phyloP scores from a whole-genome alignment of 108 stramenopile species.

The Bacterosira constricta region DNA sequence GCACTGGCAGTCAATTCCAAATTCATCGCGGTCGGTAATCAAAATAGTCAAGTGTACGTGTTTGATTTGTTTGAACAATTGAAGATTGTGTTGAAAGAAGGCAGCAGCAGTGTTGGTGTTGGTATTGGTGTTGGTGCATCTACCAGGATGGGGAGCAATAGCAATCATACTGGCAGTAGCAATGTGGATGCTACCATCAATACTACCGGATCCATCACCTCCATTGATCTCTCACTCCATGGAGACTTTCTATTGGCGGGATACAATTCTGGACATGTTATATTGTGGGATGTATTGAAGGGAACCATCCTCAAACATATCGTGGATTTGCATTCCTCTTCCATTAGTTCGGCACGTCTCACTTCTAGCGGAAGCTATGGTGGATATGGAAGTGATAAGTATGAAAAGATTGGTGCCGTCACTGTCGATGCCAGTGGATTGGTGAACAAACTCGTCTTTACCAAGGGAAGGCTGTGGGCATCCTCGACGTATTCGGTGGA shows the following conservation, averaged over 20 bases:
- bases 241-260: slow-evolving; percentile 79
- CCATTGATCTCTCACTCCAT: slow-evolving; percentile 72
- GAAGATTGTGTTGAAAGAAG: slow-evolving; percentile 56
- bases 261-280: slow-evolving; percentile 67
- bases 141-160: slow-evolving; percentile 2
- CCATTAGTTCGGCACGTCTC: slow-evolving; percentile 71
- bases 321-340: slow-evolving; percentile 55
- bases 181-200: neutral
- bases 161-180: neutral
- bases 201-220: slow-evolving; percentile 61
- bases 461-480: slow-evolving; percentile 72
- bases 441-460: slow-evolving; percentile 83
- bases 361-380: slow-evolving; percentile 18
- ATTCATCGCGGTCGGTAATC: slow-evolving; percentile 90
- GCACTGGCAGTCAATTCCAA: slow-evolving; percentile 78
- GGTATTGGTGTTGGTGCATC: slow-evolving; percentile 6
- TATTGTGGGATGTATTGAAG: slow-evolving; percentile 87
- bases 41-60: slow-evolving; percentile 68
- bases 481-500: slow-evolving; percentile 78
- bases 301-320: slow-evolving; percentile 57
- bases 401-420: slow-evolving; percentile 57
- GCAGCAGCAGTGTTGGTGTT: neutral
- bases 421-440: slow-evolving; percentile 85
- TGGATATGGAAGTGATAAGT: slow-evolving; percentile 5
- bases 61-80: slow-evolving; percentile 91